These are phyloP conservation scores for Penicillium sp. DNA, from an alignment of 2,329 filamentous ascomycete genomes.

Conservation along the genomic window DNA sequence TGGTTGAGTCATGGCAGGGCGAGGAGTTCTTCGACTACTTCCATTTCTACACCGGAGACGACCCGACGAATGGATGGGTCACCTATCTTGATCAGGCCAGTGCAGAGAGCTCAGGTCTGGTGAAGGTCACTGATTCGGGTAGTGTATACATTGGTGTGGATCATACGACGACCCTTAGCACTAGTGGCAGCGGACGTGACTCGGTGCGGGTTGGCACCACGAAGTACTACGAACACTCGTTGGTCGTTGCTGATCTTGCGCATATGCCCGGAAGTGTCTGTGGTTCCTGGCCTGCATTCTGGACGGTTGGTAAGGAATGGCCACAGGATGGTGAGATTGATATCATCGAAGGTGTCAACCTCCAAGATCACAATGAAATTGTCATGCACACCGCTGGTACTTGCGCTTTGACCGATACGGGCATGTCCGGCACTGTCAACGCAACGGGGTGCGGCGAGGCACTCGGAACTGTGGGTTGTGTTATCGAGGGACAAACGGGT, in stretches of 20 bases:
- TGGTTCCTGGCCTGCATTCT: slow-evolving; percentile 54
- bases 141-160: slow-evolving; percentile 50
- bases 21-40: slow-evolving; percentile 52
- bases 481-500: slow-evolving; percentile 39
- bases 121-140: slow-evolving; percentile 34
- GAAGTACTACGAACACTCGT: slow-evolving; percentile 46
- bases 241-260: slow-evolving; percentile 49
- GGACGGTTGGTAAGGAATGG: slow-evolving; percentile 45
- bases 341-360: slow-evolving; percentile 54
- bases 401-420: slow-evolving; percentile 45
- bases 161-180: slow-evolving; percentile 35
- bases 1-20: slow-evolving; percentile 46
- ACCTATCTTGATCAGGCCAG: slow-evolving; percentile 46
- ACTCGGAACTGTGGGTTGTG: slow-evolving; percentile 40
- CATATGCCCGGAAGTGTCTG: slow-evolving; percentile 52
- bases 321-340: slow-evolving; percentile 50
- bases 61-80: slow-evolving; percentile 54
- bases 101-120: slow-evolving; percentile 39
- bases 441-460: slow-evolving; percentile 51
- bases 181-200: slow-evolving; percentile 41
- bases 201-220: slow-evolving; percentile 48
- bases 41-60: slow-evolving; percentile 48
- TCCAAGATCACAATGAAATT: slow-evolving; percentile 44
- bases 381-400: slow-evolving; percentile 51
- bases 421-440: slow-evolving; percentile 51